A percentile compares a stretch with the other conserved stretches of the same genome.
Evolutionary conservation across 1,139 yeast genomes (phyloP).

Genomic region (Yarrowia galli): DNA sequence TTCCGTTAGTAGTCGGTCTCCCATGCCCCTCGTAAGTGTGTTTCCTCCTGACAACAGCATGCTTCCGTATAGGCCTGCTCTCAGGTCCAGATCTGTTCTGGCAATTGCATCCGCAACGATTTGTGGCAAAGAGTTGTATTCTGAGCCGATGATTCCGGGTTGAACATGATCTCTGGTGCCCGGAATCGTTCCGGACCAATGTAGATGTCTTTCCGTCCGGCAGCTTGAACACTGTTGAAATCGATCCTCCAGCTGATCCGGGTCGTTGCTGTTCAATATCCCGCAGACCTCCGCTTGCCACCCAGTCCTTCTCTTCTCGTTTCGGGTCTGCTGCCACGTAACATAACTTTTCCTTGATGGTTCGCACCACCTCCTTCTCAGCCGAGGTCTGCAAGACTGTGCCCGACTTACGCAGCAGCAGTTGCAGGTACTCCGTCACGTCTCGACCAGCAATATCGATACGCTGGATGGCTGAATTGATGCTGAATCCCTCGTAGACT

Average conservation of each 20-base stretch:
- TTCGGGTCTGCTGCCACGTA: conserved; percentile 72
- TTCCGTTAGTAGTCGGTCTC: conserved; percentile 78
- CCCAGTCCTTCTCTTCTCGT: conserved; percentile 69
- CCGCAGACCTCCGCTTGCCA: conserved; percentile 42
- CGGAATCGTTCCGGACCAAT: conserved; percentile 74
- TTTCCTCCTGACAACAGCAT: conserved; percentile 88
- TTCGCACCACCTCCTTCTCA: conserved; percentile 81
- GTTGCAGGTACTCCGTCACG: conserved; percentile 75
- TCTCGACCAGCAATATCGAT: conserved; percentile 89
- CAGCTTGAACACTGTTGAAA: conserved; percentile 57
- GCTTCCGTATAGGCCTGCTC: conserved; percentile 71
- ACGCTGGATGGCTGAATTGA: conserved; percentile 75
- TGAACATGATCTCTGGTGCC: conserved; percentile 77
- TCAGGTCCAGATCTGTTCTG: conserved; percentile 78
- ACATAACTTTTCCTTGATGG: conserved; percentile 77
- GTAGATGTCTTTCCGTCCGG: conserved; percentile 79
- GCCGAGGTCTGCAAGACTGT: conserved; percentile 68
- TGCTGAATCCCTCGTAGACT: conserved; percentile 84
- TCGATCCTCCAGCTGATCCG: conserved; percentile 39
- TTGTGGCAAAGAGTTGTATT: conserved; percentile 72
- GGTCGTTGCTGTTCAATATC: conserved; percentile 45
- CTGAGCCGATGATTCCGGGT: conserved; percentile 84
- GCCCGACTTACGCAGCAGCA: conserved; percentile 74
- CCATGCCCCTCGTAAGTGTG: conserved; percentile 77
- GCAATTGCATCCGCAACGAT: conserved; percentile 69